Base-by-base conservation (phyloP, 352 stramenopile genomes). In the Blastocystis sp. region DNA sequence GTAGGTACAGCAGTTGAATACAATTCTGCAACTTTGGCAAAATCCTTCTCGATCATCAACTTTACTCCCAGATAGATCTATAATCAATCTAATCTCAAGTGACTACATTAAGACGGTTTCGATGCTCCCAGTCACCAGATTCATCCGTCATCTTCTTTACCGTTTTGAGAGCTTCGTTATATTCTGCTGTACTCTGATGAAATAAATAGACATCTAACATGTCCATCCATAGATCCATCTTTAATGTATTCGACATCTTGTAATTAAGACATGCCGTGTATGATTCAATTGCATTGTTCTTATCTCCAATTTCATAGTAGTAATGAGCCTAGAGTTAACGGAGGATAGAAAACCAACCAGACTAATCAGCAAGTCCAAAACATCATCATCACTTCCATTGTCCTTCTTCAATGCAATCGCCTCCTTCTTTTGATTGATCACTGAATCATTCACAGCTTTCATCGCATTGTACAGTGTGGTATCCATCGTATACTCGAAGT, bases 151-250 rank as follows among this genome's bases (percentile, higher is more conserved):
- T 75, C 37, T 86, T 86, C 37, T 71, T 35, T 14, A 75, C 61
- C 16, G 46, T 86, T 19, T 69, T 56, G 21, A 75, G 11, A 6
- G 29, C 49, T 5, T 71, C 35, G 5, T 35, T 69, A 46, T 75
- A 86, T 39, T 75, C 57, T 27, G 49, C 51, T 12, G 71, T 86
- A 51, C 54, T 75, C 37, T 86, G 57, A 42, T 86, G 43, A 46
- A 86, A 86, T 39, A 86, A n/a, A 46, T 71, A 86, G 16, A 69
- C 49, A 27, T 86, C 75, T 24, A 86, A 21, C n/a, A 86, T 86
- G 37, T 43, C 43, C 75, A 86, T 86, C 57, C 61, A 86, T n/a
- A 86, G 39, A 51, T 86, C 75, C 57, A 86, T 86, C 61, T 86
- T 86, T 51, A 86, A 37, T 27, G 71, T 86, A 12, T 57, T 37